Evolutionary conservation across 2,329 filamentous ascomycete species (phyloP), one percentile per base, ranked within the genome.

Genomic region (Fusarium piperis): DNA sequence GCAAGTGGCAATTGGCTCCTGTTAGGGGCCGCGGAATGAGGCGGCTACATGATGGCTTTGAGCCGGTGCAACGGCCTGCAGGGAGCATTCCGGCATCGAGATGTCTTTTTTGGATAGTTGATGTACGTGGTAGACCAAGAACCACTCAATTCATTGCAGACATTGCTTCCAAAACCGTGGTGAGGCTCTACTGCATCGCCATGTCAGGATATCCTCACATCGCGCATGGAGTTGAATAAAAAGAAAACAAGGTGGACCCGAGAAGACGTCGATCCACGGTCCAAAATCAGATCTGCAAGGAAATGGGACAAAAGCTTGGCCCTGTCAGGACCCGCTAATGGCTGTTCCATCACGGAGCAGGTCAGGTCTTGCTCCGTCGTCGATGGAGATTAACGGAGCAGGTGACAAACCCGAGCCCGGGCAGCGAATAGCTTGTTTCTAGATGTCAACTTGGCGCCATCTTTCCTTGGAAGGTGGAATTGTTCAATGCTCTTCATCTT

Each of bases 231-330:
- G 41, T 46, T 46, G 41, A 23, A 23, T n/a, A n/a, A 41, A 41
- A 35, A 35, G 13, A 16, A 35, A 16, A 44, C 39, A 52, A 44
- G 44, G 70, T 72, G 62, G 65, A 55, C 8, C 10, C 13, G 52
- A 64, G 67, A 35, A 62, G 53, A 52, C 46, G 65, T 59, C 71
- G 71, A 73, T 73, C 71, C 30, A 44, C 51, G 58, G 35, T 66
- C 62, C 33, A 69, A 73, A 72, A 52, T 59, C 68, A 72, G 71
- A 73, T 73, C 71, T 52, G 51, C 53, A 56, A 64, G 53, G 59
- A 69, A 57, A 57, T 46, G 41, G 15, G 41, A 46, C 9, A 28
- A 66, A 70, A 64, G 64, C 70, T 73, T 73, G 65, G 64, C 48
- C 57, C 30, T 23, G 36, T 39, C 44, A 18, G 16, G 55, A 32